These are phyloP conservation scores for Drechslerella coelobrocha DNA, from an alignment of 2,329 filamentous ascomycete genomes.

Conservation along the genomic window DNA sequence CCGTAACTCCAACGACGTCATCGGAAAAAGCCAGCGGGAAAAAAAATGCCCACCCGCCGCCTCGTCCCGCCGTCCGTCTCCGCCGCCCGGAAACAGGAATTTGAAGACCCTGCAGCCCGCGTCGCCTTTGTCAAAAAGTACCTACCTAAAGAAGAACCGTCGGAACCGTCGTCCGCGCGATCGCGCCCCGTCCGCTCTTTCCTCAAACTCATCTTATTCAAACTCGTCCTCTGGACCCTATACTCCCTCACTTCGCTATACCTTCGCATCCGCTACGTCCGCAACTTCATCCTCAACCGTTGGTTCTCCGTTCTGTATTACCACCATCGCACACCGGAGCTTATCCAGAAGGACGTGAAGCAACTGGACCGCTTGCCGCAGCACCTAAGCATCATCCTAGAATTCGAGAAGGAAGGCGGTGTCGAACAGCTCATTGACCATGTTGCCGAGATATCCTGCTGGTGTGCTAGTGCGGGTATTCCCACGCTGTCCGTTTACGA, in stretches of 20 bases:
- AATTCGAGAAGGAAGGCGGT: constrained; percentile 73
- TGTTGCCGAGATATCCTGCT: constrained; percentile 87
- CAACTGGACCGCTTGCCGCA: constrained; percentile 75
- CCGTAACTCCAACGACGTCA: constrained; percentile 27
- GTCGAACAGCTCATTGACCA: constrained; percentile 87
- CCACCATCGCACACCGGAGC: constrained; percentile 91
- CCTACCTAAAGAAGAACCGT: constrained; percentile 16
- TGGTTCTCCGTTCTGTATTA: constrained; percentile 85
- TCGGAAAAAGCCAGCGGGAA: constrained; percentile 18
- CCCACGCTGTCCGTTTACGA: constrained; percentile 90
- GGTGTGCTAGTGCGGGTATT: constrained; percentile 90
- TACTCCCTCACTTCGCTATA: constrained; percentile 88
- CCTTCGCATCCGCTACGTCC: constrained; percentile 79
- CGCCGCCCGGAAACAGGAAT: constrained; percentile 35
- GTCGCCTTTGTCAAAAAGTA: constrained; percentile 41
- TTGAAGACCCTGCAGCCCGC: constrained; percentile 40
- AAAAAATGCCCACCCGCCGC: constrained; percentile 44
- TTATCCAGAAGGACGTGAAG: constrained; percentile 86
- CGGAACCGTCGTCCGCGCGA: constrained; percentile 21
- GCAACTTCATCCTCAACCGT: constrained; percentile 78
- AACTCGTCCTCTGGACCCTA: constrained; percentile 72
- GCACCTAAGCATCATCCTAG: constrained; percentile 86
- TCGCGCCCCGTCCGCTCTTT: constrained; percentile 66
- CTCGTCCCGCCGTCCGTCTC: constrained; percentile 21
- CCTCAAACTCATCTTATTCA: constrained; percentile 68